Evolutionary conservation across 257 asterid genomes (phyloP).

Genomic region (Dorcoceras hygrometricum): DNA sequence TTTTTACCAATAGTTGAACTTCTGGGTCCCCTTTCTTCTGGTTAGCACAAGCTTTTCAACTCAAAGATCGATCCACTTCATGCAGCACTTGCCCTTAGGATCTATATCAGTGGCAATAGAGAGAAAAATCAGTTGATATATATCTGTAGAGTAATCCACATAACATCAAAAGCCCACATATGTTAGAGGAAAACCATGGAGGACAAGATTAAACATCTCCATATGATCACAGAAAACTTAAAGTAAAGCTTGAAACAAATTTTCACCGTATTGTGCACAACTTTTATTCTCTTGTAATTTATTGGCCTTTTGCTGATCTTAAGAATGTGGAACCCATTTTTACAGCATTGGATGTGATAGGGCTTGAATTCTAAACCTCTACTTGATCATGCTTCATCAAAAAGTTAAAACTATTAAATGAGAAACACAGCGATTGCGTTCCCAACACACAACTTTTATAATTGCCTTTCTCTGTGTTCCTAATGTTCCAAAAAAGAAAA

Average conservation of each 20-base stretch:
- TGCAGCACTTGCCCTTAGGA: slow-evolving; percentile 29
- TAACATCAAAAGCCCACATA: background rate
- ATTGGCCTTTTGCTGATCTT: background rate
- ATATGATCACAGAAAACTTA: background rate
- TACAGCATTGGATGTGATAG: background rate
- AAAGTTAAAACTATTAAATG: too few relatives aligned
- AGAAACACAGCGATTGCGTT: background rate
- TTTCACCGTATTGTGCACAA: background rate
- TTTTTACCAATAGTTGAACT: slow-evolving; percentile 7
- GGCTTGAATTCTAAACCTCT: background rate
- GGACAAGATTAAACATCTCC: background rate
- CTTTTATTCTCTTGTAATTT: background rate
- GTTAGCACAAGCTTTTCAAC: slow-evolving; percentile 20
- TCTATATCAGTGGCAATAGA: slow-evolving; percentile 22
- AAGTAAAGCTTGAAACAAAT: background rate
- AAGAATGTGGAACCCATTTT: background rate
- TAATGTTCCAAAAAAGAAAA: slow-evolving; percentile 3
- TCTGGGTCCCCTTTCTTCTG: slow-evolving; percentile 8
- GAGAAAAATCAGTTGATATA: background rate
- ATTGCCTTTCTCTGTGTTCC: background rate
- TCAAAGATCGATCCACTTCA: slow-evolving; percentile 23
- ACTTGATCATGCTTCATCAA: background rate
- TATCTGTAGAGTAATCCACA: background rate
- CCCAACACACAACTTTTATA: background rate
- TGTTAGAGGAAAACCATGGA: slow-evolving; percentile 3